These are phyloP conservation scores for Starmerella apicola DNA, from an alignment of 805 yeast genomes.

Conservation along the genomic window DNA sequence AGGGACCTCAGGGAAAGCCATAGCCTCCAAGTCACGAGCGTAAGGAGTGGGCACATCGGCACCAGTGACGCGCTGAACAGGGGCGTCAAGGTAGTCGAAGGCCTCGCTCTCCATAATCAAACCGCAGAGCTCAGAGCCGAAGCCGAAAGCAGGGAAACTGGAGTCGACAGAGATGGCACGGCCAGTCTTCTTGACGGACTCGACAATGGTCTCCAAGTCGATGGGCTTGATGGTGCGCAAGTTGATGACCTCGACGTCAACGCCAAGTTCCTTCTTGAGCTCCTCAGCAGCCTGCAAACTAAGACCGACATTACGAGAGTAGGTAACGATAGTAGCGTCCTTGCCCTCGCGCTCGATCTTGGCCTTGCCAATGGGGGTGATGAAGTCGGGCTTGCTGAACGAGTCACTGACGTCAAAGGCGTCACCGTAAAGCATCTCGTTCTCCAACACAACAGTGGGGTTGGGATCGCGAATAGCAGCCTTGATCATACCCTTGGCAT, in stretches of 20 bases:
- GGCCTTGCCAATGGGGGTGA: conserved; percentile 89
- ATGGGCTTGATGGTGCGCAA: conserved; percentile 94
- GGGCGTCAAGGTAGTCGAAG: conserved; percentile 95
- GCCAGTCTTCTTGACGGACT: conserved; percentile 90
- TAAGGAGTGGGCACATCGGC: conserved; percentile 99
- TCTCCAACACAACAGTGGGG: conserved; percentile 91
- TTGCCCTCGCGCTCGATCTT: conserved; percentile 88
- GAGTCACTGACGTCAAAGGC: conserved; percentile 81
- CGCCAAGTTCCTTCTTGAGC: conserved; percentile 72
- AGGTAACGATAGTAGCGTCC: conserved; percentile 80
- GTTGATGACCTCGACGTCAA: conserved; percentile 86
- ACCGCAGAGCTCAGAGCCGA: conserved; percentile 96
- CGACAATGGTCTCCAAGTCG: conserved; percentile 75
- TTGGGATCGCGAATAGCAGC: conserved; percentile 98
- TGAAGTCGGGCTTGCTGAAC: conserved; percentile 75
- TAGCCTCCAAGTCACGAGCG: conserved; percentile 89
- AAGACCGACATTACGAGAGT: conserved; percentile 80
- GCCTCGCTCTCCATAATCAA: conserved; percentile 98
- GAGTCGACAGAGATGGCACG: conserved; percentile 94
- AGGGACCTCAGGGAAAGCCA: conserved; percentile 96
- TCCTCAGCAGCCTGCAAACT: conserved; percentile 82
- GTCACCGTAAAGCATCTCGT: conserved; percentile 90
- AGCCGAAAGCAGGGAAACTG: conserved; percentile 97
- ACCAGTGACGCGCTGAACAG: conserved; percentile 96
- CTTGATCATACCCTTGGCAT: conserved; percentile 87